Base-by-base conservation (phyloP, 202 grass and related monocot species). In the Hordeum pubiflorum region DNA sequence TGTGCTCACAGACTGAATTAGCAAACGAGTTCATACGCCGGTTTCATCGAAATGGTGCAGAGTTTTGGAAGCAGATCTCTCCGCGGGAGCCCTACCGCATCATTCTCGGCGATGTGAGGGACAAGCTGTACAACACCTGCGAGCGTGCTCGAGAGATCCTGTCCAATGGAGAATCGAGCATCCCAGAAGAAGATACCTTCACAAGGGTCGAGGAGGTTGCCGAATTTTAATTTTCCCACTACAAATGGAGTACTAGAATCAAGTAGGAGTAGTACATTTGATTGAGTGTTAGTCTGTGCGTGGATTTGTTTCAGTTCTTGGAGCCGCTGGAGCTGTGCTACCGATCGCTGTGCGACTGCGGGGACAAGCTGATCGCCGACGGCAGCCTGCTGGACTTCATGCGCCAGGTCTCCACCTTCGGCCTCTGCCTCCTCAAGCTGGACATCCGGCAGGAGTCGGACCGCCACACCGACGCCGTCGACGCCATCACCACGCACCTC, bases 381-480 rank as follows among this genome's bases (percentile, higher is more conserved):
- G 89, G 92, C 44, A 91, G 81, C 81, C 89, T 91, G 56, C 89
- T 91, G 40, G 89, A 96, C 26, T 96, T 92, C 76, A 69, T 92
- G 85, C 90, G 93, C 3, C 87, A 96, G 79, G 77, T 90, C 38
- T 82, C 93, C 32, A 96, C 87, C 21, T 96, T 96, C 85, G 90
- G 93, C 55, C 88, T 96, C 44, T 86, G 86, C 76, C 87, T 96
- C 44, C 77, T 92, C 59, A 90, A 85, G 84, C 83, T 92, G 13
- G 90, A 96, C 83, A 96, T 96, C 72, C 88, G 93, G 71, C 93
- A 94, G 81, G 92, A 94, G 81, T 91, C 92, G 31, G 92, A 94
- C 20, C 87, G 89, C 39, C 92, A 91, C 78, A 85, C 86, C 18
- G 86, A 94, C 9, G 86, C 81, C 64, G 44, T 97, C 41, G 90